Evolutionary conservation across 257 asterid genomes (phyloP), one percentile per base, ranked within the genome.

Genomic region (Solanum neorickii): DNA sequence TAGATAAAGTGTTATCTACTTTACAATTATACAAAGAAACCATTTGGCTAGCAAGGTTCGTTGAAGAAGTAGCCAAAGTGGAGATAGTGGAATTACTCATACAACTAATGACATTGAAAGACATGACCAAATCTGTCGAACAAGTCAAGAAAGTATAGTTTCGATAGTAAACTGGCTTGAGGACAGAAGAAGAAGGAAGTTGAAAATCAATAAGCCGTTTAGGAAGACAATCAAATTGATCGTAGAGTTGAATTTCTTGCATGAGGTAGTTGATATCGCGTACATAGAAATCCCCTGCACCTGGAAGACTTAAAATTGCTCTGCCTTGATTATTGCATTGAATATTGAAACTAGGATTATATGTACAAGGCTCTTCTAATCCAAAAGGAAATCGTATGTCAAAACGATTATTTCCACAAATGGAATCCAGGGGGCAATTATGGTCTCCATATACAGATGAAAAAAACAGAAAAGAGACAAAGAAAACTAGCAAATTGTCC

Each of bases 31-130:
- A 82, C 62, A 3, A 49, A 18, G n/a, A 39, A 56, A 27, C 89
- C 98, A 93, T 86, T 52, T 84, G 84, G 77, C 25, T 85, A 10
- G 87, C 93, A 13, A 89, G 86, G 44, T 35, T 70, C 72, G 7
- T 29, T 12, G 92, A 91, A 15, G 94, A 60, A 85, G 95, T 92
- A 3, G 97, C 98, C 31, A 92, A 16, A 2, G 90, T 87, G 6
- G 93, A 89, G 9, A 46, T 20, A 10, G 89, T 83, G 21, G 88
- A 74, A 49, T 89, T 82, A 80, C 90, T 82, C 25, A 89, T 86
- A 47, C 91, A 89, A 46, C 5, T 80, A 35, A 89, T 88, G 47
- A 41, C 35, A 9, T 35, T 20, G 78, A 82, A 49, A 8, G 56
- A 78, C 86, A 20, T 11, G 44, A 82, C 15, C 46, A 16, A 47